Base-by-base conservation (phyloP, 139 green algal species). In the Astrephomene gubernaculifera region DNA sequence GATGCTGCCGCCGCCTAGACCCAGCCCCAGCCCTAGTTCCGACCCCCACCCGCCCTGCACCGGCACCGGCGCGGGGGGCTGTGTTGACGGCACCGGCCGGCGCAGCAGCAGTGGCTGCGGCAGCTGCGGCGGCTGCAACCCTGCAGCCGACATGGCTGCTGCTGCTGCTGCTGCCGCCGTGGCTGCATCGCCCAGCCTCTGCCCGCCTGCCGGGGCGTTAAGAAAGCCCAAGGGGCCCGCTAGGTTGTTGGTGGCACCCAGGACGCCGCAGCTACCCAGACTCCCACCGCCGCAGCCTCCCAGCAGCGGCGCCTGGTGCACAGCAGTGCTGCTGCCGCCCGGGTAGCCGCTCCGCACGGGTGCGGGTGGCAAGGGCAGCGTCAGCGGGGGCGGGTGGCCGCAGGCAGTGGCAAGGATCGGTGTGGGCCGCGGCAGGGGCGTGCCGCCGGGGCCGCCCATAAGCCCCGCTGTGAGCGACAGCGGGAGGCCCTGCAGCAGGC, bases 51-150 rank as follows among this genome's bases (percentile, higher is more conserved):
- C 31, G 19, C 38, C 38, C 8, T 7, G 19, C 25, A 35, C 6
- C 43, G 43, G 29, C 45, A 25, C 71, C 44, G 21, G 14, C 35
- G 73, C 75, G 0, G 53, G 27, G 19, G 49, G 49, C 22, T 12
- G 44, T 43, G 22, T 22, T n/a, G 24, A 10, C 39, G 17, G 31
- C 24, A 73, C 44, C 4, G 45, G 45, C 33, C 71, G 45, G 2
- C 71, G 71, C 45, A 80, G 12, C n/a, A 80, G 71, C 45, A 80
- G 71, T 33, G 71, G 71, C 21, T 35, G 71, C n/a, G 71, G 71
- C 49, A 80, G 71, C 45, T 80, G 71, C 31, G n/a, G 38, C 24
- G 53, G 8, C 68, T 38, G 38, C 68, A 27, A 24, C 36, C 14
- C 49, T 17, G 17, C 6, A 19, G 63, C n/a, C 29, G 71, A 3